Base-by-base conservation (phyloP, 176 grass and related monocot species). In the Rhynchospora pubera region DNA sequence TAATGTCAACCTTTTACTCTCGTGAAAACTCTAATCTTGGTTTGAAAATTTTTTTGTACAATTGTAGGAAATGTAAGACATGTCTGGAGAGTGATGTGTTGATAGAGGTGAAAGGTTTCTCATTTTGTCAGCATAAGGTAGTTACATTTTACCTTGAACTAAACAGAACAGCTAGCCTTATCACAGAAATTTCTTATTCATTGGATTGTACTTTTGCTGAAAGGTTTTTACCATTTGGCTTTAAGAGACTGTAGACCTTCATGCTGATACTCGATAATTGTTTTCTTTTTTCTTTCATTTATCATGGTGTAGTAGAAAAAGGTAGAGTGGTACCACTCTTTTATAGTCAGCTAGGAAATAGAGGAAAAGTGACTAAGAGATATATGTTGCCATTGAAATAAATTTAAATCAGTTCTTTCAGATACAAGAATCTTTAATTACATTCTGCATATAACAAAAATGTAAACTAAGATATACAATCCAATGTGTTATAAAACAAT, bases 51-150 rank as follows among this genome's bases (percentile, higher is more conserved):
- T 39, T 58, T 62, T 23, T 81, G 26, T 23, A 56, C 21, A 64
- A 62, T 42, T 81, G 57, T 30, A 81, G 78, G 78, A 81, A 81
- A 81, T 81, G 58, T 45, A 64, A 39, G 45, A 65, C 58, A 15
- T 59, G 44, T 39, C 78, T 81, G 53, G 42, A 50, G 58, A 64
- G 78, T 9, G 78, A 81, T 62, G 78, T 81, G 19, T 19, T 81
- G 13, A 81, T 81, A 46, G 42, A 81, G 78, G 60, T 81, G 6
- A 22, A 30, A 23, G 58, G 43, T 81, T 81, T 64, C 78, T 65
- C 58, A 2, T 81, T 81, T 81, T 81, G 19, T 47, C 59, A 65
- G 57, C 78, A 81, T 62, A 81, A 81, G 78, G 78, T 81, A 46
- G 26, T 45, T 19, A 1, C 42, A 43, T 48, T 81, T 81, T 18